phyloP scores from a whole-genome alignment of 139 green algal genomes.

The Dunaliella primolecta region DNA sequence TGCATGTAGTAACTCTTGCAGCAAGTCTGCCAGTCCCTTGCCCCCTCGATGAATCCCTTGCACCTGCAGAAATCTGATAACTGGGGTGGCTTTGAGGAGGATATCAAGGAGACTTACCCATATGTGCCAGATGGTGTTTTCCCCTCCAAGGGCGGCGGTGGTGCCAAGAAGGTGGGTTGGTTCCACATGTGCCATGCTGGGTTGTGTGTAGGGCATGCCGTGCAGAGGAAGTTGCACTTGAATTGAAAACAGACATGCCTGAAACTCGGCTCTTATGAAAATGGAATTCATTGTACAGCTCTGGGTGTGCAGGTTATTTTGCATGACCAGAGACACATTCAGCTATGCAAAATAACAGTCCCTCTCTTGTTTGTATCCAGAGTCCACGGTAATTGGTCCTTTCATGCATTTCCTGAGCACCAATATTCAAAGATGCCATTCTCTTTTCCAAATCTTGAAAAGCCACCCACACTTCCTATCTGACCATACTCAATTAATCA shows the following conservation, averaged over 20 bases:
- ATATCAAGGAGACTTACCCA: not conserved
- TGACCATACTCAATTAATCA: too few relatives aligned
- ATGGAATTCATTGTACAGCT: not conserved
- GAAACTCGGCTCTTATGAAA: not conserved
- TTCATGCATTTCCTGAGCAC: too few relatives aligned
- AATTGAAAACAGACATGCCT: not conserved
- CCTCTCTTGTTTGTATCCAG: too few relatives aligned
- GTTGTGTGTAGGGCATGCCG: too few relatives aligned
- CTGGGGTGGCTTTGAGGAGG: slow-evolving; percentile 18
- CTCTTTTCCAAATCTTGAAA: too few relatives aligned
- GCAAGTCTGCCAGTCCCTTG: not conserved
- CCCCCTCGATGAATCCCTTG: not conserved
- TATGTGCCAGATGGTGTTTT: not conserved
- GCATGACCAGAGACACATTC: too few relatives aligned
- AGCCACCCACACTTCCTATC: too few relatives aligned
- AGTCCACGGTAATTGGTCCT: too few relatives aligned
- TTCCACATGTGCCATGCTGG: not conserved
- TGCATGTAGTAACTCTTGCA: not conserved
- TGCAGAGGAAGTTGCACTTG: too few relatives aligned
- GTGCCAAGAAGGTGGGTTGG: not conserved
- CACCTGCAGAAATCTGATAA: slow-evolving; percentile 12
- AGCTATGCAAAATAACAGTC: too few relatives aligned
- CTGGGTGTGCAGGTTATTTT: not conserved
- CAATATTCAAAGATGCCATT: too few relatives aligned
- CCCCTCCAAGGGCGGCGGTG: not conserved